Conservation (phyloP, 164 flowering plant genomes). For the Aristolochia fimbriata region DNA sequence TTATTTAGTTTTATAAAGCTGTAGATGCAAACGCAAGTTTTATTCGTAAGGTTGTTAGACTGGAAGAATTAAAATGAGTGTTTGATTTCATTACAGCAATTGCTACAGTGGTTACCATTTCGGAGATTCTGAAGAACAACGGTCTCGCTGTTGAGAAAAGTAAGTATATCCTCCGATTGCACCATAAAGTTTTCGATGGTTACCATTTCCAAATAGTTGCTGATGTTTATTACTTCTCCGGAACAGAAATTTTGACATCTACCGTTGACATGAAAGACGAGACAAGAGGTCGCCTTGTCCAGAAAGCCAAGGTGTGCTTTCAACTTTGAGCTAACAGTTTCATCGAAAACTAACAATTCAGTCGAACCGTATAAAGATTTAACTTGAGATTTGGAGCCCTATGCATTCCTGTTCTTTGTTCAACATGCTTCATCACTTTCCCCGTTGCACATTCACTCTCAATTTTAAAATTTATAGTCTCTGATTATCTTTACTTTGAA, state of each 20-base stretch:
- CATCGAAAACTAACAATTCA: no score
- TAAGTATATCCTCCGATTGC: constrained; percentile 17
- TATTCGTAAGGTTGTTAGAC: no score
- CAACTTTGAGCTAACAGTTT: no score
- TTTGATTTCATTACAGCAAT: constrained; percentile 20
- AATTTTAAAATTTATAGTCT: no score
- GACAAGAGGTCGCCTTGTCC: constrained; percentile 50
- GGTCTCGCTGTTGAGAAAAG: constrained; percentile 58
- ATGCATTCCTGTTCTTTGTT: not conserved
- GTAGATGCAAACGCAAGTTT: no score
- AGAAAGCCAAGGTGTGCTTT: constrained; percentile 57
- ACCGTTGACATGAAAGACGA: constrained; percentile 75
- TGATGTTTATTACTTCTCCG: not conserved
- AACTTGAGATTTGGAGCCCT: no score
- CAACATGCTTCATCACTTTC: not conserved
- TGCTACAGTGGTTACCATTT: constrained; percentile 38
- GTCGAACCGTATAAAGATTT: no score
- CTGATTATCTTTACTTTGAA: constrained; percentile 5
- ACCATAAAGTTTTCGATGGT: not conserved
- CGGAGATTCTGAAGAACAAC: constrained; percentile 42
- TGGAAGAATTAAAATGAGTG: no score
- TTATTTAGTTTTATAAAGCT: no score
- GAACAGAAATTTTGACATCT: constrained; percentile 63
- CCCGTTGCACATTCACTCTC: not conserved
- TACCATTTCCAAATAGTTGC: not conserved